These are phyloP conservation scores for Tympanopsis confertula DNA, from an alignment of 2,329 filamentous ascomycete genomes.

Conservation along the genomic window DNA sequence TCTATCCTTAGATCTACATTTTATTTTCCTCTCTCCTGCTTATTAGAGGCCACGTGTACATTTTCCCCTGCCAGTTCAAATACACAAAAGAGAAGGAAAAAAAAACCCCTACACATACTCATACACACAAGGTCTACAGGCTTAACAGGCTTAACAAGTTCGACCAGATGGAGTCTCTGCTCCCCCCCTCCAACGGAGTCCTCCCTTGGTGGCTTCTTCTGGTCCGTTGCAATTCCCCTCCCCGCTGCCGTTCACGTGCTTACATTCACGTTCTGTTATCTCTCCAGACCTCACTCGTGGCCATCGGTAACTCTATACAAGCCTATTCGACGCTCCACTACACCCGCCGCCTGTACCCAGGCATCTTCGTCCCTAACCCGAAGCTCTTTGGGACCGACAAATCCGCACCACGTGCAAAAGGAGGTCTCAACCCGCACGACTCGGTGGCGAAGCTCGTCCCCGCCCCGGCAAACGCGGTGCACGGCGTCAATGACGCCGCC, in stretches of 20 bases:
- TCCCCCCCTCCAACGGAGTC: too few relatives aligned
- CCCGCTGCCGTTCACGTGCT: neutral
- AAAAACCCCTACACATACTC: too few relatives aligned
- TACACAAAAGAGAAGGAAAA: too few relatives aligned
- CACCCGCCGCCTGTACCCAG: conserved; percentile 78
- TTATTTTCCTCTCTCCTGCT: too few relatives aligned
- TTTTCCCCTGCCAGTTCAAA: too few relatives aligned
- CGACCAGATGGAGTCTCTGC: too few relatives aligned
- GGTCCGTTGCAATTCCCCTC: neutral
- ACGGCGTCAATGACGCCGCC: conserved; percentile 29
- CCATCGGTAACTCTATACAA: conserved; percentile 76
- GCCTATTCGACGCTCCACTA: conserved; percentile 70
- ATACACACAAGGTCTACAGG: too few relatives aligned
- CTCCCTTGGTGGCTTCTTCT: too few relatives aligned
- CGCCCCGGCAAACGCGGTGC: conserved; percentile 22
- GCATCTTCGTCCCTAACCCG: conserved; percentile 41
- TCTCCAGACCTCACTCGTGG: conserved; percentile 65
- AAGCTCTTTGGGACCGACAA: conserved; percentile 22
- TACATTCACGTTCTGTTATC: neutral
- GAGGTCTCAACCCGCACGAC: conserved; percentile 36
- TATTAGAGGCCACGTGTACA: too few relatives aligned
- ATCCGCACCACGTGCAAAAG: conserved; percentile 12
- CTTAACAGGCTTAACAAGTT: too few relatives aligned
- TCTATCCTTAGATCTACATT: too few relatives aligned
- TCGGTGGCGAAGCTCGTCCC: conserved; percentile 38